Evolutionary conservation across 768 basidiomycete species (phyloP), one percentile per base, ranked within the genome.

Genomic region (Pholiota microspora): DNA sequence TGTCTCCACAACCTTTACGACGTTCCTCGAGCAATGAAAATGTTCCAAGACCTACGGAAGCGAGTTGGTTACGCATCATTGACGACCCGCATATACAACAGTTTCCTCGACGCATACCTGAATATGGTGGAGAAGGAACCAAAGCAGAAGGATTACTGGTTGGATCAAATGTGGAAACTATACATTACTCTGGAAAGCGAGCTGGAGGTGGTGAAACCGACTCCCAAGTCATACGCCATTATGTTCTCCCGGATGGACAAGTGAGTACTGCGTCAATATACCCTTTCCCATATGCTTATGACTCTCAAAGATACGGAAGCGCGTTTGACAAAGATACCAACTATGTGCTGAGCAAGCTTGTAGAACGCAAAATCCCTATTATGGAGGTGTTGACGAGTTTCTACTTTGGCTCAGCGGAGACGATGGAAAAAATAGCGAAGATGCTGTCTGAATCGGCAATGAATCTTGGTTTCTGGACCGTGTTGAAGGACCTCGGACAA

Each of bases 1-100:
- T 95, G 94, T 65, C 71, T 95, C 10, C 79, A 87, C 66, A 82
- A 88, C 58, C 64, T 82, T 2, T 84, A 87, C 67, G 90, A 94
- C 65, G 83, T 94, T 0, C 75, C 79, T 0, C 87, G 94, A 4
- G 93, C 93, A 6, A 83, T 83, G 58, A 72, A 75, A 32, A 80
- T 95, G 21, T 93, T 94, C 58, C 80, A 83, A 45, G 75, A 78
- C 7, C 68, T 94, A 32, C 80, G 86, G 5, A 58, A 59, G 18
- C 68, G 7, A 59, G 57, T 25, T 59, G 64, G 29, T 68, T 70
- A 58, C 59, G 18, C 68, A 0, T 54, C 69, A 0, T 60, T 79
- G 0, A 73, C 74, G 0, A 73, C 81, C 4, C 72, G 76, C 4
- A 63, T 89, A 13, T 88, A 88, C 68, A 87, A 91, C 65, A 74